Evolutionary conservation across 83 land plant species (phyloP), one percentile per base, ranked within the genome.

Genomic region (Picea mariana): DNA sequence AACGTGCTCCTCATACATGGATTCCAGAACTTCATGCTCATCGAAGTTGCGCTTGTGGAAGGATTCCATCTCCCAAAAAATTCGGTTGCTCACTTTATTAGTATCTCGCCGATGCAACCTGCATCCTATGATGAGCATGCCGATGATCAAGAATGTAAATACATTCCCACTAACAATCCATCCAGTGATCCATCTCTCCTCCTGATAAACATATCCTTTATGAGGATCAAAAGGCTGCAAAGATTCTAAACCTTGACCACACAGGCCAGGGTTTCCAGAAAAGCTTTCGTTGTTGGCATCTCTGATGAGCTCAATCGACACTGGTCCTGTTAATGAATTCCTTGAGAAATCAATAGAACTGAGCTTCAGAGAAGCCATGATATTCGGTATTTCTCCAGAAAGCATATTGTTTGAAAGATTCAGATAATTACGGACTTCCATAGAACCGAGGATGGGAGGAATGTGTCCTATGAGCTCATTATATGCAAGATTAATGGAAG

Each of bases 401-500:
- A 94, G 85, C 16, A 6, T 84, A 79, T 94, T 94, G 82, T 82
- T 84, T 13, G 93, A 92, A 59, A 94, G 87, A 76, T 94, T 93
- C 20, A 94, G 91, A 60, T 85, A 86, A 64, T 87, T 89, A 67
- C 92, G 84, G 24, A 82, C 84, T 55, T 83, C 86, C 6, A 94
- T 72, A 16, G 38, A 68, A 9, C 93, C 88, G 4, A 93, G 84
- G 8, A 91, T 80, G 0, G 77, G 80, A 6, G 95, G 95, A 68
- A 93, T 93, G 21, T 86, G 72, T 55, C 88, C 89, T 55, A 52
- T 81, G 24, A 93, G 44, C 72, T 82, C 82, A 84, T 93, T 93
- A 62, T 79, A 78, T 81, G 91, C 90, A 80, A 93, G 64, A 40
- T 83, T 62, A 47, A 93, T 67, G 21, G 81, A 27, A 75, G 89